Percentiles rank a stretch among this genome's conserved stretches.
These are phyloP conservation scores for Pythium myriotylum DNA, from an alignment of 352 stramenopile genomes.

Conservation along the genomic window DNA sequence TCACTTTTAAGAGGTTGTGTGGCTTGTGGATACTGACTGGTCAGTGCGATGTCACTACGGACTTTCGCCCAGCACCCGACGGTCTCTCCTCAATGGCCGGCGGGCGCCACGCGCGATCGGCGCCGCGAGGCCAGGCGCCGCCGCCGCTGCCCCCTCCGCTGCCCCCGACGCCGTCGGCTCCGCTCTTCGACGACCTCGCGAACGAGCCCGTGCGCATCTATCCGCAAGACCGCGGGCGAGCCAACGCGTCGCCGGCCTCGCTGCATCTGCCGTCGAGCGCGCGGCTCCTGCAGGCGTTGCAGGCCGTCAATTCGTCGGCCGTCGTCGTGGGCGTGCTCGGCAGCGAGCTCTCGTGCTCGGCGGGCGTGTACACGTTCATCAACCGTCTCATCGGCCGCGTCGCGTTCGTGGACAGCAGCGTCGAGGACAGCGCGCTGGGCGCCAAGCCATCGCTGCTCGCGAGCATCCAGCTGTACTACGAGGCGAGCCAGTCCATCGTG, in stretches of 20 bases:
- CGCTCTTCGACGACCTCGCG: conserved; percentile 15
- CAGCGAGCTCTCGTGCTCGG: conserved; percentile 34
- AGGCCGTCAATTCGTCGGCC: conserved; percentile 36
- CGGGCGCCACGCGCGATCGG: conserved; percentile 9
- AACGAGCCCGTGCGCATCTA: conserved; percentile 62
- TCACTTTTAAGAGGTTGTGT: not conserved
- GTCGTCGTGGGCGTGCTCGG: conserved; percentile 43
- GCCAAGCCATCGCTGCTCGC: conserved; percentile 19
- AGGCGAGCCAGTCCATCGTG: conserved; percentile 44
- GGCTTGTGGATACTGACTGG: not conserved
- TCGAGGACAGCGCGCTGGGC: conserved; percentile 20
- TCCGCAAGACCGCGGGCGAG: conserved; percentile 34
- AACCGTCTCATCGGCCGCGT: conserved; percentile 66
- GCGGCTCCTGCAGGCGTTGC: conserved; percentile 42
- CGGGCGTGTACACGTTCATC: conserved; percentile 44
- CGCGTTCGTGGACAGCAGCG: conserved; percentile 44
- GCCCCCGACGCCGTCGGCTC: conserved; percentile 1
- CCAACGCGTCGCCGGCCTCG: conserved; percentile 8
- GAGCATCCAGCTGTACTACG: conserved; percentile 65
- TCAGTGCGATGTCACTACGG: conserved; percentile 18
- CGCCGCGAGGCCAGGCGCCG: not conserved
- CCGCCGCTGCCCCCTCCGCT: conserved; percentile 19
- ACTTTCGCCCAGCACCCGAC: too few relatives aligned
- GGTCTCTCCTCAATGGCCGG: conserved; percentile 4
- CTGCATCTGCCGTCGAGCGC: conserved; percentile 12